Conservation (phyloP, 2,329 filamentous ascomycete genomes). For the Penicillium brasilianum region DNA sequence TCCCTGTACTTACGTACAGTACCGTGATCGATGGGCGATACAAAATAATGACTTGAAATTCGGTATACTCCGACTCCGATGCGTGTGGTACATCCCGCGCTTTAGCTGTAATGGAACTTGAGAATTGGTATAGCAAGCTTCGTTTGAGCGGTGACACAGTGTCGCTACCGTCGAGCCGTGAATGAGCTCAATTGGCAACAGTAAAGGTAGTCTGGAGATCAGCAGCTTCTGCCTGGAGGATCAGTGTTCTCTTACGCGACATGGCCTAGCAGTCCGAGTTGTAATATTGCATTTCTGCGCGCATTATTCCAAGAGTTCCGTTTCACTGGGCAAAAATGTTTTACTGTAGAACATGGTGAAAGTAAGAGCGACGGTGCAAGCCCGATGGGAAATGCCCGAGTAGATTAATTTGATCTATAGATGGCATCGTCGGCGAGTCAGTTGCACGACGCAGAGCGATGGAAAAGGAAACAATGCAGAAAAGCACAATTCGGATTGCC, state of each 20-base stretch:
- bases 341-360: too few relatives aligned
- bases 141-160: not conserved
- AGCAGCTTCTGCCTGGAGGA: not conserved
- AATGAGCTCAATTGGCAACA: not conserved
- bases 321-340: not conserved
- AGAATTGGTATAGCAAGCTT: not conserved
- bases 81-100: not conserved
- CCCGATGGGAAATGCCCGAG: not conserved
- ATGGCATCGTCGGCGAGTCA: not conserved
- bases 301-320: not conserved
- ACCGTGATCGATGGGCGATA: constrained; percentile 2
- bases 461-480: not conserved
- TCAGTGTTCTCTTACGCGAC: not conserved
- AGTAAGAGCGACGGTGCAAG: too few relatives aligned
- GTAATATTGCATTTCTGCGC: not conserved
- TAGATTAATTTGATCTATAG: not conserved
- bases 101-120: not conserved
- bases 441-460: not conserved
- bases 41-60: constrained; percentile 6
- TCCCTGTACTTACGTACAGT: too few relatives aligned
- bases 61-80: constrained; percentile 22
- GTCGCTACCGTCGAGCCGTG: not conserved
- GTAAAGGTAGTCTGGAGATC: not conserved
- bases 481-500: constrained; percentile 7
- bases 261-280: not conserved